Conservation (phyloP, 495 filamentous ascomycete genomes). For the Lasiosphaeriaceae sp. region DNA sequence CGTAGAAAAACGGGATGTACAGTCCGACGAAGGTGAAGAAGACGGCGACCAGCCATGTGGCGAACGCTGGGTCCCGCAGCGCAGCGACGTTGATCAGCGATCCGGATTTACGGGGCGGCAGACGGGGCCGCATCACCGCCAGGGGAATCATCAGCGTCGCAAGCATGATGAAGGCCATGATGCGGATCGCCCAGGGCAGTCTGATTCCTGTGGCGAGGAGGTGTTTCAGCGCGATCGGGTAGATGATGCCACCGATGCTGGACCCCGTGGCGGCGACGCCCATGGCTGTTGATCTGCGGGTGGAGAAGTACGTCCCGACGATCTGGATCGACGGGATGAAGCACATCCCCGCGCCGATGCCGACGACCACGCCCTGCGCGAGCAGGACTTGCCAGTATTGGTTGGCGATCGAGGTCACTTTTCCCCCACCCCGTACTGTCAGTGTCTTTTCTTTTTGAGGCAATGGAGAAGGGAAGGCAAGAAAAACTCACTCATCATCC, state of each 20-base stretch:
- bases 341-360: conserved; percentile 54
- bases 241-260: conserved; percentile 64
- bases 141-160: conserved; percentile 46
- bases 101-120: conserved; percentile 20
- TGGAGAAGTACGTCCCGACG: conserved; percentile 63
- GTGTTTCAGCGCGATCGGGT: conserved; percentile 57
- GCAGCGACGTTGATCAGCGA: conserved; percentile 38
- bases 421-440: conserved; percentile 9
- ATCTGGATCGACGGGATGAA: conserved; percentile 61
- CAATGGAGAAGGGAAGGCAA: conserved; percentile 38
- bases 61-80: conserved; percentile 37
- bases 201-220: conserved; percentile 55
- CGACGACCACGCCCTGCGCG: conserved; percentile 52
- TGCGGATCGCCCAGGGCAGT: conserved; percentile 63
- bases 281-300: conserved; percentile 62
- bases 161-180: conserved; percentile 58
- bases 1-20: conserved; percentile 63
- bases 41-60: conserved; percentile 48
- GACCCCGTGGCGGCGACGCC: conserved; percentile 64
- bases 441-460: conserved; percentile 40
- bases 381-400: conserved; percentile 63
- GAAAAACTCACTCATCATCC: conserved; percentile 49
- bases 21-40: conserved; percentile 62
- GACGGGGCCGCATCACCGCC: conserved; percentile 51
- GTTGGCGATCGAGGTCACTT: conserved; percentile 52